Evolutionary conservation across 305 asterid species (phyloP), one percentile per base, ranked within the genome.

Genomic region (Ilex paraguariensis): DNA sequence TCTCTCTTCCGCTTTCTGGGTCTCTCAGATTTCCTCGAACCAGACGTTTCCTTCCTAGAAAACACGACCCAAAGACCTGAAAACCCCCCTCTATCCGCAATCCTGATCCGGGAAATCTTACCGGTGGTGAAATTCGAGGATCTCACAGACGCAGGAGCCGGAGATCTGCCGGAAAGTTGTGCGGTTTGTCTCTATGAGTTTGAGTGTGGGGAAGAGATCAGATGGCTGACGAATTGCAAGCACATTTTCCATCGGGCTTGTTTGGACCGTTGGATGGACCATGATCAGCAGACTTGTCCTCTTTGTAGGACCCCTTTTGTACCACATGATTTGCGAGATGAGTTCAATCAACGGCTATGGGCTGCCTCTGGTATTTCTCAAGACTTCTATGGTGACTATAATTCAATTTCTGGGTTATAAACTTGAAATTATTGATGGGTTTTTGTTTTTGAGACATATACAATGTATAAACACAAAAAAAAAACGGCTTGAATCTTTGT

Each of bases 251-350:
- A 73, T 21, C 56, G 59, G 70, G 62, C 14, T 16, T 77, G 81
- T 60, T 44, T 73, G n/a, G 73, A 77, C 36, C 62, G 73, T 59
- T 76, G 81, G 81, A 72, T 76, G 42, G 71, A 69, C 15, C 63
- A 63, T 11, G 65, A 55, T 30, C 64, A 56, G 10, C 63, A 32
- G 11, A 76, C 75, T 31, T 76, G 81, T 70, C 81, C 81, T 46
- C 39, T 66, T 59, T 72, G 78, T 33, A 60, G 73, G 62, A 53
- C 69, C 42, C 40, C 28, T 2, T 13, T 73, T 14, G 32, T 49
- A 36, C 45, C 58, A 11, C 56, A 15, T 40, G 46, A 65, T 36
- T 56, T 56, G 54, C 53, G 7, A 13, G 60, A 36, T n/a, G 46
- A 39, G 13, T 64, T 55, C 7, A 46, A 64, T 44, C 13, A 55